Evolutionary conservation across 129 eudicot species (phyloP), one percentile per base, ranked within the genome.

Genomic region (Centrapalus pauciflorus): DNA sequence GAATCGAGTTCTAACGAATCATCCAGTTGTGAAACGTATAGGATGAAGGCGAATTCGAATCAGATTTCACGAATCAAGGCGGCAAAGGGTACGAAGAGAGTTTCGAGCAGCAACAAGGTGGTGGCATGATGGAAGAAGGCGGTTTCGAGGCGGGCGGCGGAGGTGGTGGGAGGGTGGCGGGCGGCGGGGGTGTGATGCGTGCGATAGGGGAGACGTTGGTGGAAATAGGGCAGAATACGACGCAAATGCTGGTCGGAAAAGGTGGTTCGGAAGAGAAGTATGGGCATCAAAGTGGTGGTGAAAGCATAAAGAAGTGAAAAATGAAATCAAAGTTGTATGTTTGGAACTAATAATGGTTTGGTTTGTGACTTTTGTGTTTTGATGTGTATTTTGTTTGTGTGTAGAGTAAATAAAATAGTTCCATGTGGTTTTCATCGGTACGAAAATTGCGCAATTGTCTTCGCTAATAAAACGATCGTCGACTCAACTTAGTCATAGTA

Each of bases 121-220:
- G 67, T 2, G 67, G 66, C 14, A 0, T 7, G 10, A 7, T 43
- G 3, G 71, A 20, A 35, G 75, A 45, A 29, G 75, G 50, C 7
- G 71, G 54, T 2, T 9, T 21, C 3, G 29, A 9, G 34, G 10
- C 13, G 5, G 26, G 45, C 3, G 40, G 21, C 0, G 63, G 60
- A 2, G 34, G 61, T 12, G 54, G 48, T 0, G 71, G 63, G 0
- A 64, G 45, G 8, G 3, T 3, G 7, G 12, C 10, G 26, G 73
- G 14, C 4, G 82, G 64, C 0, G 79, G 78, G 0, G 83, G 96
- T 4, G 78, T 85, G 16, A 57, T 88, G 45, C 61, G 70, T 16
- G 90, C 79, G 23, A 85, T 93, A 0, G 96, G 91, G 1, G 96
- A 88, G 67, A 86, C 95, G 25, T 67, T 88, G 74, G 87, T 69